Percentiles rank a stretch among this genome's conserved stretches.
Conservation (phyloP, 1,139 yeast genomes). For the Yamadazyma sp. region DNA sequence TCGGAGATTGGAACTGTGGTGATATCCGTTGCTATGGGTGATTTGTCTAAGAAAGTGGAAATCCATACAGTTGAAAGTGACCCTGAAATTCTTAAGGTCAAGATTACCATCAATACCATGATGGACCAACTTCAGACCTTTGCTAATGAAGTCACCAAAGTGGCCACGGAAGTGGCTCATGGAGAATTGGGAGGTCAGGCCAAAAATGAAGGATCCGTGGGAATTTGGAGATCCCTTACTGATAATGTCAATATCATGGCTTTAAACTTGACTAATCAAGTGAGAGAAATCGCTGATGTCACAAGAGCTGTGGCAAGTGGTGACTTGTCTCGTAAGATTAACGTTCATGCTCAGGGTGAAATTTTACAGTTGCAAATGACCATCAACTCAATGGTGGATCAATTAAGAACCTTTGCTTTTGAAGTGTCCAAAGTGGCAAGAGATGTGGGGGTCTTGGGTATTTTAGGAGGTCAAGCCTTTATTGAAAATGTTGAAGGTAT, state of each 20-base stretch:
- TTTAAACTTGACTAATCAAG: conserved; percentile 76
- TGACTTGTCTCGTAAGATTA: conserved; percentile 72
- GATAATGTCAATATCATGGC: conserved; percentile 90
- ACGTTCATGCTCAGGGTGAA: conserved; percentile 85
- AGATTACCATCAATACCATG: conserved; percentile 81
- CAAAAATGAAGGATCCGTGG: conserved; percentile 77
- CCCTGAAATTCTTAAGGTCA: conserved; percentile 74
- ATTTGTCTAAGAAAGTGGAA: conserved; percentile 72
- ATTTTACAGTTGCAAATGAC: conserved; percentile 76
- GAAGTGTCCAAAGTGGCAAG: conserved; percentile 87
- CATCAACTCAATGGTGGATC: conserved; percentile 85
- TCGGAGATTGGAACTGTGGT: conserved; percentile 82
- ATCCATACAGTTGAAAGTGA: conserved; percentile 72
- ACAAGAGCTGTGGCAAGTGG: conserved; percentile 84
- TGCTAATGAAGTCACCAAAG: conserved; percentile 79
- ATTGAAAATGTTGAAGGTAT: conserved; percentile 84
- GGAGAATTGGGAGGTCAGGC: conserved; percentile 91
- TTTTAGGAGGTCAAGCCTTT: conserved; percentile 84
- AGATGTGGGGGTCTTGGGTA: conserved; percentile 87
- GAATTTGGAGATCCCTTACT: conserved; percentile 82
- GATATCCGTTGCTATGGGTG: conserved; percentile 84
- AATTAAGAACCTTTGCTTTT: conserved; percentile 80
- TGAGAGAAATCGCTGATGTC: conserved; percentile 84
- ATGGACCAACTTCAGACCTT: conserved; percentile 84
- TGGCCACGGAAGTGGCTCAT: conserved; percentile 86